phyloP scores from a whole-genome alignment of 2,329 filamentous ascomycete genomes.

The Aspergillus sp. region DNA sequence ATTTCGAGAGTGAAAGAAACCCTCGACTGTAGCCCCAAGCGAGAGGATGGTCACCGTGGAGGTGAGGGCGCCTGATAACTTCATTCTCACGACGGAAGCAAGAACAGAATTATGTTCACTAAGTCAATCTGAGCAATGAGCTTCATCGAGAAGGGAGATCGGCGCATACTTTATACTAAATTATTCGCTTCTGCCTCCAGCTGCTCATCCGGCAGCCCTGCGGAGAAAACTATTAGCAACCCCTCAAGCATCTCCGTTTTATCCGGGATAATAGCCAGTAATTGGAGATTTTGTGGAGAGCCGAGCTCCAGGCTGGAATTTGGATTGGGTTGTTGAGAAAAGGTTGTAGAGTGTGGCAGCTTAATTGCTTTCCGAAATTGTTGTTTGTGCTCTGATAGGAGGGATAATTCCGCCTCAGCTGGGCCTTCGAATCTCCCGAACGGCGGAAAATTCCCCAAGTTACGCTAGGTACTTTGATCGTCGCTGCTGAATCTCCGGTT shows the following conservation, averaged over 20 bases:
- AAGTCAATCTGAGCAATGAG: background rate
- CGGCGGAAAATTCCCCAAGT: slow-evolving; percentile 19
- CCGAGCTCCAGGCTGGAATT: slow-evolving; percentile 5
- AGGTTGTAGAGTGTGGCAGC: background rate
- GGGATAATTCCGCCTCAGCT: slow-evolving; percentile 13
- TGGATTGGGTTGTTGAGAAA: background rate
- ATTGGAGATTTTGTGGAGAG: background rate
- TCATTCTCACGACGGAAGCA: slow-evolving; percentile 22
- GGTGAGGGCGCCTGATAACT: slow-evolving; percentile 23
- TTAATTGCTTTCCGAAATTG: background rate
- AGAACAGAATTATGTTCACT: background rate
- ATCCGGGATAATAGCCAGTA: slow-evolving; percentile 1
- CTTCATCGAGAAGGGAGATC: background rate
- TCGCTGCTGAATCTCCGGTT: slow-evolving; percentile 7
- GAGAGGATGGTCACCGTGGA: slow-evolving; percentile 24
- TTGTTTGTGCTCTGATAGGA: slow-evolving; percentile 17
- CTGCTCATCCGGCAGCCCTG: background rate
- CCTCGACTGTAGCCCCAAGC: slow-evolving; percentile 19
- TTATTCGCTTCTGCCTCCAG: background rate
- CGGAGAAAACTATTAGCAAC: background rate
- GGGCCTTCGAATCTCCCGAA: slow-evolving; percentile 7
- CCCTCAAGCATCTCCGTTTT: background rate
- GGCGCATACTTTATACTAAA: background rate
- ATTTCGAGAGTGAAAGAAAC: slow-evolving; percentile 22
- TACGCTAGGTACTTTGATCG: background rate